Base-by-base conservation (phyloP, 352 stramenopile species). In the Pythium brassicae region DNA sequence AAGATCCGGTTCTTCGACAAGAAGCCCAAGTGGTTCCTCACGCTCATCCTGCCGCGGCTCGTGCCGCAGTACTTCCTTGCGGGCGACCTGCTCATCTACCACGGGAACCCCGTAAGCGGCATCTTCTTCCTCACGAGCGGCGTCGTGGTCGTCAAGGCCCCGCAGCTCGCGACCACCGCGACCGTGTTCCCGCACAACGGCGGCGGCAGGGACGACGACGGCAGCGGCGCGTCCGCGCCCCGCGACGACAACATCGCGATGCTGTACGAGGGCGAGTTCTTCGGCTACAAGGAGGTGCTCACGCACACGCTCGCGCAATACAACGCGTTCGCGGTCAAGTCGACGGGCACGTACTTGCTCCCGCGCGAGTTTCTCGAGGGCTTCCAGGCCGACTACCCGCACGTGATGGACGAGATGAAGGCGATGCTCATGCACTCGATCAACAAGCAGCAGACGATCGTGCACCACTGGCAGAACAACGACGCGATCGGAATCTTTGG, bases 11-110 rank as follows among this genome's bases (percentile, higher is more conserved):
- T 92, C 55, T 92, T 92, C 27, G 81, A 92, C 50, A 92, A 92
- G 52, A 92, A 92, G 26, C 81, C 81, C 4, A 92, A 92, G 40
- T 92, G 81, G 81, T 92, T 92, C 55, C 57, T 92, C 17, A 86
- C 81, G 15, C 59, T 92, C 19, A 55, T 92, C 14, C 56, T 92
- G 14, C 81, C 78, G 22, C 65, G 77, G 22, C 63, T 92, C 4
- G 67, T 86, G 10, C 81, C 81, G 4, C 81, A 92, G 51, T 92
- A 74, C 59, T 92, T 82, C 37, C 55, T 88, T 3, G 59, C 80
- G 23, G 73, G 81, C 2, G 81, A 92, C 49, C 66, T 92, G 47
- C 37, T 89, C 7, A 87, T 92, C 23, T 89, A 88, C 48, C 68
- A 88, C 20, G 69, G 78, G 22, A 89, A 87, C 37, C 66, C 68